Evolutionary conservation across 225 moss, liverwort and hornwort genomes (phyloP), one percentile per base, ranked within the genome.

Genomic region (Sphagnum tenellum): DNA sequence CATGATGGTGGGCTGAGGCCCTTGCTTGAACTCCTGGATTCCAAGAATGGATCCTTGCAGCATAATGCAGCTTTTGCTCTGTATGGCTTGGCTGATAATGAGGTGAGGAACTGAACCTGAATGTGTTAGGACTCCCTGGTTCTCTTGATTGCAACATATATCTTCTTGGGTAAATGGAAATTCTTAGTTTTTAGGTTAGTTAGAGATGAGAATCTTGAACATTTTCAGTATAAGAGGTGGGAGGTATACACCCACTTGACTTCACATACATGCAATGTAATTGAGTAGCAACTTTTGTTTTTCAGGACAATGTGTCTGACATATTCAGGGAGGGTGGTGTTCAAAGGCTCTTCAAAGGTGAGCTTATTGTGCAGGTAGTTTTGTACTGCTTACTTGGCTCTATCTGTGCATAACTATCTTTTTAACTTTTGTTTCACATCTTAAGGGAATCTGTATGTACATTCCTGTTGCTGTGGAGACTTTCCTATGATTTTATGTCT

Each of bases 321-420:
- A 95, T 95, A 69, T 92, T 95, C 49, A 95, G 82, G 73, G 95
- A 95, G 78, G 95, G 95, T 74, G 95, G 95, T 71, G 95, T 95
- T 47, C 92, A 95, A 78, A 80, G 92, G 73, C 69, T 95, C 2
- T 88, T 82, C 60, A 92, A 95, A 85, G 95, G 95, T 62, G 86
- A 89, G 69, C 89, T 96, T 4, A 96, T 96, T 74, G 89, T 95
- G 55, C 95, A 92, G 92, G 95, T 92, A 71, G 53, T 60, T 60
- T 2, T n/a, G n/a, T n/a, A n/a, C n/a, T n/a, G n/a, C n/a, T n/a
- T n/a, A n/a, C n/a, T n/a, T n/a, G n/a, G n/a, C n/a, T n/a, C n/a
- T n/a, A n/a, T n/a, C n/a, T n/a, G n/a, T n/a, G n/a, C n/a, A n/a
- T n/a, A n/a, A n/a, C n/a, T n/a, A n/a, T n/a, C n/a, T n/a, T n/a